Evolutionary conservation across 2,329 filamentous ascomycete genomes (phyloP), one percentile per base, ranked within the genome.

Genomic region (Aspergillus viridinutans): DNA sequence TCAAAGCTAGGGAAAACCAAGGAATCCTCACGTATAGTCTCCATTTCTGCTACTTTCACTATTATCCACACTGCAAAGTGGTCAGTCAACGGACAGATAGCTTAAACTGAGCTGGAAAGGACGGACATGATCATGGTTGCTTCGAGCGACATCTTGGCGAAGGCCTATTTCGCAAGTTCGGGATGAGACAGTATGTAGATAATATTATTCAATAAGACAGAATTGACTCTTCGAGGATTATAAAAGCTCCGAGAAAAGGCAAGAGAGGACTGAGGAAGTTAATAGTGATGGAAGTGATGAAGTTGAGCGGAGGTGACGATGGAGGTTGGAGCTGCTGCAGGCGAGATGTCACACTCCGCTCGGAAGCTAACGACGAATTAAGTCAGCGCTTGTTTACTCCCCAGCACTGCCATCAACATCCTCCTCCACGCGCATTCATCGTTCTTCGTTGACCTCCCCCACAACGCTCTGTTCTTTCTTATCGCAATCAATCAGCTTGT

Each of bases 31-130:
- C 83, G 86, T 81, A 73, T 89, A 89, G 76, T 99, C 94, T 73
- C 95, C 94, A 79, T 99, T 99, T 74, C 94, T 87, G 81, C 91
- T 96, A 80, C 90, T 92, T 81, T 99, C 94, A 81, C 92, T 97
- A 83, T 97, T 99, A 84, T 99, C 94, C 71, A 97, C 91, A 75
- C 85, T 87, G 67, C 59, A 58, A 55, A 62, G 56, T 53, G 42
- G 64, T 70, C 62, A 68, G 67, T 54, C 48, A 26, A 38, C 47
- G 23, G 43, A 25, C 26, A 52, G 6, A 35, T 52, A 62, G 63
- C 59, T 64, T 57, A 38, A 17, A 17, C 14, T 53, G 49, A 32
- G 25, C 43, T 51, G 52, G 38, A 42, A 38, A 42, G 49, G 43
- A 73, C 75, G 56, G 61, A 78, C 83, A 97, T 88, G 77, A 99